A percentile compares a stretch with the other conserved stretches of the same genome.
phyloP scores from a whole-genome alignment of 2,329 filamentous ascomycete species.

The Aureobasidium mangrovei region DNA sequence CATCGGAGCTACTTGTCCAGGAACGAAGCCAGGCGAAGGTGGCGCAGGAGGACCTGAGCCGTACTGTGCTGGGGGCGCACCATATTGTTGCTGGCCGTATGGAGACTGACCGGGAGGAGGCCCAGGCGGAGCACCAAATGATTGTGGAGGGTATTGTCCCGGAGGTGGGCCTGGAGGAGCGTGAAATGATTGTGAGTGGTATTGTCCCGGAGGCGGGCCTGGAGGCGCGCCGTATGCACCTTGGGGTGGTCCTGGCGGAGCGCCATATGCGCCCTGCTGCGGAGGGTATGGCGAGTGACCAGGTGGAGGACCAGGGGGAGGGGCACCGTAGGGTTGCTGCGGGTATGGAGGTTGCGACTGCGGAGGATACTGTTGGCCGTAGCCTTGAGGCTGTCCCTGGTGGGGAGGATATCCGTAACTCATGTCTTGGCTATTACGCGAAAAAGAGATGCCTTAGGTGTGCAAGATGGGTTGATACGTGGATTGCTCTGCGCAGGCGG shows the following conservation, averaged over 20 bases:
- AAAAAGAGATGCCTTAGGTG: background rate
- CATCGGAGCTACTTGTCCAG: conserved; percentile 56
- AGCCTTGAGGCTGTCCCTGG: conserved; percentile 11
- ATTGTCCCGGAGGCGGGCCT: conserved; percentile 16
- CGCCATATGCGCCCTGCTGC: conserved; percentile 20
- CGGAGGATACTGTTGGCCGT: conserved; percentile 13
- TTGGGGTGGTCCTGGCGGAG: conserved; percentile 16
- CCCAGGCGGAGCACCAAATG: conserved; percentile 16
- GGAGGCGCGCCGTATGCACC: conserved; percentile 10
- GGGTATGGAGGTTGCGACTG: conserved; percentile 7
- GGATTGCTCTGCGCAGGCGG: background rate
- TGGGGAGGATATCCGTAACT: conserved; percentile 14
- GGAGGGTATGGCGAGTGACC: conserved; percentile 16
- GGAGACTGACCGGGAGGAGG: conserved; percentile 22
- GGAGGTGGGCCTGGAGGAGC: conserved; percentile 5
- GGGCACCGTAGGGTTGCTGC: conserved; percentile 9
- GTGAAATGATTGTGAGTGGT: conserved; percentile 22
- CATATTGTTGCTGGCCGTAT: conserved; percentile 28
- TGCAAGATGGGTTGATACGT: background rate
- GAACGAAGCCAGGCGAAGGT: conserved; percentile 66
- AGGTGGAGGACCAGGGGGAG: conserved; percentile 11
- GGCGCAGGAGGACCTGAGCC: conserved; percentile 47
- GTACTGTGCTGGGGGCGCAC: conserved; percentile 23
- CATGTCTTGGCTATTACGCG: background rate
- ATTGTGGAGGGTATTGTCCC: conserved; percentile 17